phyloP scores from a whole-genome alignment of 345 rosid species.

The Eucalyptus sideroxylon region DNA sequence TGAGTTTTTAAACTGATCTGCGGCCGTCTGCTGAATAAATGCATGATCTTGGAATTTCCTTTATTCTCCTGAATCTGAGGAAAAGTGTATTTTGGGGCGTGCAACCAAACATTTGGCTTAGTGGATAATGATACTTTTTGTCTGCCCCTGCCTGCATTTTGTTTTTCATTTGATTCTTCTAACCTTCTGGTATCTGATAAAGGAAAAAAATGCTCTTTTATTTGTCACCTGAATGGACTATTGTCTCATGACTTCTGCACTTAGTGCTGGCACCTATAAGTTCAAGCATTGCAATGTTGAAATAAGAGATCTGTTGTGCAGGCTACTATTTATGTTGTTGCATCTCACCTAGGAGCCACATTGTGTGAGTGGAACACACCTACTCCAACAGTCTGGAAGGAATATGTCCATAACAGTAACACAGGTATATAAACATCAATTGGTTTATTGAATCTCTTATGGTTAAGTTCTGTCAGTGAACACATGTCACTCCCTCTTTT shows the following conservation, averaged over 20 bases:
- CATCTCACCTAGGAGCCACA: slow-evolving; percentile 64
- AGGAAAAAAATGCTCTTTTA: background rate
- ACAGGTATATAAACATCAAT: slow-evolving; percentile 26
- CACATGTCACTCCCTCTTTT: background rate
- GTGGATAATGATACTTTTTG: background rate
- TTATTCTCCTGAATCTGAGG: background rate
- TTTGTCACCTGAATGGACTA: background rate
- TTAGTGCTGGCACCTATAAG: background rate
- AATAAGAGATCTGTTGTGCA: background rate
- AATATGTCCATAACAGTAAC: slow-evolving; percentile 54
- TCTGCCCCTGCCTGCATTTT: background rate
- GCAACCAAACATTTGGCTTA: background rate
- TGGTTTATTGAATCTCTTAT: background rate
- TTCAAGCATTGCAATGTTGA: background rate
- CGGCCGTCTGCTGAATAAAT: background rate
- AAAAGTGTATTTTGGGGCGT: background rate
- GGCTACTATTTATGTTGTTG: slow-evolving; percentile 60
- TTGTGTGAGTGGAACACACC: slow-evolving; percentile 91
- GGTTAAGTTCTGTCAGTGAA: background rate
- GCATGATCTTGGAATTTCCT: background rate
- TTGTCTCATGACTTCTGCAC: background rate
- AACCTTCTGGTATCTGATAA: background rate
- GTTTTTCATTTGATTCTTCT: background rate
- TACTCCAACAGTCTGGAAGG: slow-evolving; percentile 93
- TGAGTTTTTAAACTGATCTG: background rate